Evolutionary conservation across 169 alveolate genomes (phyloP).

Genomic region (Plasmodium inui): DNA sequence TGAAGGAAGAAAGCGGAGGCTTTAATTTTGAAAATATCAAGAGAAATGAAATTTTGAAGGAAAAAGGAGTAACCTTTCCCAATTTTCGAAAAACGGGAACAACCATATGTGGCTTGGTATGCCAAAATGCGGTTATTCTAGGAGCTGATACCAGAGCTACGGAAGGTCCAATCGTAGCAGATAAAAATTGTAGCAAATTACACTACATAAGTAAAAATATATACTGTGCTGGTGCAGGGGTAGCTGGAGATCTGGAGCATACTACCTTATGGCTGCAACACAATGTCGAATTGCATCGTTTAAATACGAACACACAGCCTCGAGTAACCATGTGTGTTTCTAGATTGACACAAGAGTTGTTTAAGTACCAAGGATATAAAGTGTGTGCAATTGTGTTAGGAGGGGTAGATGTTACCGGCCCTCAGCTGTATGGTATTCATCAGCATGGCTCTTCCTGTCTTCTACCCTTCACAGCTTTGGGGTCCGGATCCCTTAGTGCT

Average conservation of each 20-base stretch:
- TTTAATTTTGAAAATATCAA: constrained; percentile 68
- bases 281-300: constrained; percentile 93
- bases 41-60: constrained; percentile 71
- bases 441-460: constrained; percentile 96
- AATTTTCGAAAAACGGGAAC: constrained; percentile 93
- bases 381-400: constrained; percentile 98
- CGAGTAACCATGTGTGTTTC: constrained; percentile 94
- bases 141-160: constrained; percentile 99
- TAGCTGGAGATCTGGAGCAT: constrained; percentile 98
- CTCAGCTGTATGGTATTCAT: constrained; percentile 92
- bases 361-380: constrained; percentile 95
- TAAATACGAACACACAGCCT: constrained; percentile 92
- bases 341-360: constrained; percentile 90
- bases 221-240: constrained; percentile 99
- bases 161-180: constrained; percentile 98
- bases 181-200: constrained; percentile 96
- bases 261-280: constrained; percentile 93
- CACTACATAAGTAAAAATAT: constrained; percentile 96
- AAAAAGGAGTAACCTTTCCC: constrained; percentile 71
- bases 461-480: constrained; percentile 96
- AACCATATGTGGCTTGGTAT: constrained; percentile 97
- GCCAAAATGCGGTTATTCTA: constrained; percentile 95
- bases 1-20: constrained; percentile 75
- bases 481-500: constrained; percentile 98
- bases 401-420: constrained; percentile 97